phyloP scores from a whole-genome alignment of 2,329 filamentous ascomycete species.

The Tolypocladium cylindrosporum region DNA sequence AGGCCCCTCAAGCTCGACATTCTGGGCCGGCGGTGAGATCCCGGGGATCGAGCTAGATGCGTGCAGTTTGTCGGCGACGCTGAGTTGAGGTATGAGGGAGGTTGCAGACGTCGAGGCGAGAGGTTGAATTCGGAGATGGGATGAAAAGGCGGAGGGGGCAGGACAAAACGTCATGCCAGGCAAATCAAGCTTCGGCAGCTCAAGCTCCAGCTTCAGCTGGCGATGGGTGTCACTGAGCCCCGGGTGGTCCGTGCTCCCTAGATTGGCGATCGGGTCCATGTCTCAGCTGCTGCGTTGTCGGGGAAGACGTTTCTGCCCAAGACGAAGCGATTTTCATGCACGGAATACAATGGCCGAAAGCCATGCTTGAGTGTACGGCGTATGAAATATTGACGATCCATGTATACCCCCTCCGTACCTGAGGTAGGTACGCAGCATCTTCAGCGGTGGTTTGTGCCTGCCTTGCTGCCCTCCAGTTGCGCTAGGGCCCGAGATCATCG shows the following conservation, averaged over 20 bases:
- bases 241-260: not conserved
- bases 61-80: not conserved
- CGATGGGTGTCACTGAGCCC: not conserved
- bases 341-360: no score
- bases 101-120: not conserved
- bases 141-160: not conserved
- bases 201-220: slow-evolving; percentile 1
- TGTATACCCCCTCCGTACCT: not conserved
- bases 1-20: slow-evolving; percentile 25
- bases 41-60: not conserved
- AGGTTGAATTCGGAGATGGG: not conserved
- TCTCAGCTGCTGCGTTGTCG: not conserved
- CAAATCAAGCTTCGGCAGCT: slow-evolving; percentile 1
- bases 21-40: not conserved
- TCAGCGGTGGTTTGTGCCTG: no score
- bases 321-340: not conserved
- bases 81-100: not conserved
- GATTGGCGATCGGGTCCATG: not conserved
- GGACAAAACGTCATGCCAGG: not conserved
- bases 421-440: not conserved
- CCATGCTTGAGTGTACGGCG: no score
- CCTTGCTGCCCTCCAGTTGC: no score
- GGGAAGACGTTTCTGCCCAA: not conserved
- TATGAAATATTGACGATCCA: no score
- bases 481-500: not conserved